Base-by-base conservation (phyloP, 2,329 filamentous ascomycete genomes). In the Colletotrichum sp. region DNA sequence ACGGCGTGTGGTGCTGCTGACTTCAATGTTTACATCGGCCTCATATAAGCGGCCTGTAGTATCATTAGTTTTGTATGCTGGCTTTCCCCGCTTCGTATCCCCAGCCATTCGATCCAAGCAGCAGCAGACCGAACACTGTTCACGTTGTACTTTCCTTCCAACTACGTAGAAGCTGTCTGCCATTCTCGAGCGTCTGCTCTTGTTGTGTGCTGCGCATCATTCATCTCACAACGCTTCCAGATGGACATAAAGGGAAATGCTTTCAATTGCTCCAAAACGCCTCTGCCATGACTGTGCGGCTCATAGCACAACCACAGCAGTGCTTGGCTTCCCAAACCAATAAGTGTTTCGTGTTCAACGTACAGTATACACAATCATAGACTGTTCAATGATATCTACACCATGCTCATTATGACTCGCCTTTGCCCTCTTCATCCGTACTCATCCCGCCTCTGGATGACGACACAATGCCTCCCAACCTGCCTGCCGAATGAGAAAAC, bases 321-420 rank as follows among this genome's bases (percentile, higher is more conserved):
- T 21, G 24, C 26, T 16, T 28, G 16, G 16, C 57, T 52, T 69
- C 52, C 63, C 57, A 66, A 70, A 75, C 64, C 71, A 67, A 67
- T 18, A 52, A 66, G 57, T 44, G 18, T 62, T 66, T 68, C 64
- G 60, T 76, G 73, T 73, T 73, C 73, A 67, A 72, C 71, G 36
- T 77, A 77, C 67, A 65, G 28, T 78, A 76, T 76, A 77, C 76
- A 72, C 72, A 77, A 70, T 62, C 72, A 78, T 78, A 77, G 70
- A 71, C 77, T 78, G 76, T 73, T 78, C 76, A 73, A 77, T 69
- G 59, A 69, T 69, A 77, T 78, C 77, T 78, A 78, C 76, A 78
- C 77, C 69, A 75, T 74, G 57, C 65, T 72, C 74, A 73, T 76
- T 70, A 70, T 76, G 67, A 65, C 57, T 30, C 63, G 67, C 76